phyloP scores from a whole-genome alignment of 2,329 filamentous ascomycete species.

The Diaporthe helianthi region DNA sequence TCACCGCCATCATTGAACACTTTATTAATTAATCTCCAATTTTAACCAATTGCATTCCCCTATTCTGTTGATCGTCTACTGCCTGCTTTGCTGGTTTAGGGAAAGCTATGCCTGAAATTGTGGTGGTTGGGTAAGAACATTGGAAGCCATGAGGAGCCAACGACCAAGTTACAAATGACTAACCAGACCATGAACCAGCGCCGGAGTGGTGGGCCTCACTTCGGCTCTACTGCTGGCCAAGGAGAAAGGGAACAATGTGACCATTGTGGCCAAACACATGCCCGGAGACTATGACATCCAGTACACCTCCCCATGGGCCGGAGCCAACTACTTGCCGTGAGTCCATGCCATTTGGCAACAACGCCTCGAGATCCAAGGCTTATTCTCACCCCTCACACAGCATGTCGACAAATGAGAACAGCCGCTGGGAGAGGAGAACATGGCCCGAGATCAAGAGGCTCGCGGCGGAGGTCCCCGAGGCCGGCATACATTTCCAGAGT shows the following conservation, averaged over 20 bases:
- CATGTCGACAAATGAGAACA: constrained; percentile 52
- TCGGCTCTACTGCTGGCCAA: constrained; percentile 57
- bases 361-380: constrained; percentile 25
- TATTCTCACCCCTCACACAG: constrained; percentile 41
- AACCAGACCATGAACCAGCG: constrained; percentile 40
- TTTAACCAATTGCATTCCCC: not conserved
- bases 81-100: constrained; percentile 6
- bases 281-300: constrained; percentile 91
- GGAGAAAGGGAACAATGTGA: constrained; percentile 50
- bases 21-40: not conserved
- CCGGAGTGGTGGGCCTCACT: constrained; percentile 60
- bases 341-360: constrained; percentile 44
- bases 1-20: not conserved
- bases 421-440: constrained; percentile 67
- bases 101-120: constrained; percentile 45
- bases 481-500: constrained; percentile 82
- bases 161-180: not conserved
- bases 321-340: constrained; percentile 79
- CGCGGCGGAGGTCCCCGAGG: constrained; percentile 72
- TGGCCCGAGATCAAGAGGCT: constrained; percentile 69
- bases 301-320: constrained; percentile 90
- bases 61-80: too few species aligned
- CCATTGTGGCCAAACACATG: constrained; percentile 76
- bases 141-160: not conserved
- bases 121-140: constrained; percentile 47